Evolutionary conservation across 345 rosid species (phyloP).

Genomic region (Turritis glabra): DNA sequence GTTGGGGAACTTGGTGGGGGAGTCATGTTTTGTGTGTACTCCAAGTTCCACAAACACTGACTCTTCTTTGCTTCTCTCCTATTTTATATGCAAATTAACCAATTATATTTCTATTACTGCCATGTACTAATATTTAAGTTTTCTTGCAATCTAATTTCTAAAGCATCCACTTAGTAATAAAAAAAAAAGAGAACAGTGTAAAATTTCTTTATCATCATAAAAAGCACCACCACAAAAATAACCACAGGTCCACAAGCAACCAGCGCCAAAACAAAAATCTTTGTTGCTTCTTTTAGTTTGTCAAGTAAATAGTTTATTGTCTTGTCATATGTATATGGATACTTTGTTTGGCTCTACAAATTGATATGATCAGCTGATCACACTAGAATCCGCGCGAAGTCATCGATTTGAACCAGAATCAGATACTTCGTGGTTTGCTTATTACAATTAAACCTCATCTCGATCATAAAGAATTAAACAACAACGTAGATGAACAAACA

Average conservation of each 20-base stretch:
- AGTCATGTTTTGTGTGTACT: constrained; percentile 36
- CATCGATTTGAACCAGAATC: not conserved
- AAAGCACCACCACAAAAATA: not conserved
- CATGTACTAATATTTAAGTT: not conserved
- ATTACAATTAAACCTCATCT: not conserved
- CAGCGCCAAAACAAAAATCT: not conserved
- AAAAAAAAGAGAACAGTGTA: not conserved
- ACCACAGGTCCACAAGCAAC: not conserved
- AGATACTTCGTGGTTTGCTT: too few relatives aligned
- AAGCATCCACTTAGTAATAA: not conserved
- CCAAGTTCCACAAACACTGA: constrained; percentile 27
- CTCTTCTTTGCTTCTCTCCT: not conserved
- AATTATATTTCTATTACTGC: not conserved
- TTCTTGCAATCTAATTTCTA: not conserved
- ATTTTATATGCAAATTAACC: not conserved
- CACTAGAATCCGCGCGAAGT: not conserved
- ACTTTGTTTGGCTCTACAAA: not conserved
- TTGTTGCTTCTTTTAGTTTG: not conserved
- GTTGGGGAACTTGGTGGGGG: constrained; percentile 22
- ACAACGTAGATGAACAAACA: not conserved
- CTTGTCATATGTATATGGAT: not conserved
- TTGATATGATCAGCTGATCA: too few relatives aligned
- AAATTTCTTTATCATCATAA: not conserved
- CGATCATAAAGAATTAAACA: not conserved
- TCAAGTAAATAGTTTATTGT: not conserved